A percentile compares a stretch with the other conserved stretches of the same genome.
These are phyloP conservation scores for Neonothopanus nambi DNA, from an alignment of 1,284 basidiomycete species.

Conservation along the genomic window DNA sequence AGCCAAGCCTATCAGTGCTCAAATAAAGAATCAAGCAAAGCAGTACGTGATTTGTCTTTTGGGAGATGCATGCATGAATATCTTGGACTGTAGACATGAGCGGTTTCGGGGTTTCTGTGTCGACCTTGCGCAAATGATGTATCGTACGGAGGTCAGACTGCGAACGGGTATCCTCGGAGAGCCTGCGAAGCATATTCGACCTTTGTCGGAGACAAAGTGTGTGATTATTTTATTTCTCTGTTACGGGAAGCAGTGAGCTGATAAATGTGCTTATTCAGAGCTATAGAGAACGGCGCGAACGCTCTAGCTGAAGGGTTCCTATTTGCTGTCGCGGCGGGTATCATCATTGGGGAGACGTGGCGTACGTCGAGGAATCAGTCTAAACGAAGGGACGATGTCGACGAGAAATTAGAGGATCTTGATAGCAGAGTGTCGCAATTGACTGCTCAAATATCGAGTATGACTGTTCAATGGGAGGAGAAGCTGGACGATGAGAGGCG, in stretches of 20 bases:
- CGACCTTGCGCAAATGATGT: slow-evolving; percentile 78
- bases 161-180: slow-evolving; percentile 82
- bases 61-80: slow-evolving; percentile 1
- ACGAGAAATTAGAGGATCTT: slow-evolving; percentile 71
- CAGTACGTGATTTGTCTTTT: slow-evolving; percentile 55
- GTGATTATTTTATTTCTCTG: slow-evolving; percentile 22
- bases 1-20: slow-evolving; percentile 81
- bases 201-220: slow-evolving; percentile 81
- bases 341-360: slow-evolving; percentile 82
- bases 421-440: slow-evolving; percentile 48
- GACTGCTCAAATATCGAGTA: slow-evolving; percentile 42
- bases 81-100: slow-evolving; percentile 60
- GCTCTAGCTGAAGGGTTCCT: slow-evolving; percentile 88
- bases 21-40: slow-evolving; percentile 75
- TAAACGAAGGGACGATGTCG: slow-evolving; percentile 73
- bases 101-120: slow-evolving; percentile 77
- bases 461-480: slow-evolving; percentile 46
- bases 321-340: slow-evolving; percentile 73
- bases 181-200: slow-evolving; percentile 73
- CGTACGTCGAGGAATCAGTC: slow-evolving; percentile 73
- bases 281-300: slow-evolving; percentile 88
- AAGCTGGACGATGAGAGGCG: slow-evolving; percentile 42
- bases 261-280: slow-evolving; percentile 43
- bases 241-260: no score
- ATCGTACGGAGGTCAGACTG: slow-evolving; percentile 75